Evolutionary conservation across 192 early-diverging fungal genomes (phyloP).

Genomic region (Coemansia erecta): DNA sequence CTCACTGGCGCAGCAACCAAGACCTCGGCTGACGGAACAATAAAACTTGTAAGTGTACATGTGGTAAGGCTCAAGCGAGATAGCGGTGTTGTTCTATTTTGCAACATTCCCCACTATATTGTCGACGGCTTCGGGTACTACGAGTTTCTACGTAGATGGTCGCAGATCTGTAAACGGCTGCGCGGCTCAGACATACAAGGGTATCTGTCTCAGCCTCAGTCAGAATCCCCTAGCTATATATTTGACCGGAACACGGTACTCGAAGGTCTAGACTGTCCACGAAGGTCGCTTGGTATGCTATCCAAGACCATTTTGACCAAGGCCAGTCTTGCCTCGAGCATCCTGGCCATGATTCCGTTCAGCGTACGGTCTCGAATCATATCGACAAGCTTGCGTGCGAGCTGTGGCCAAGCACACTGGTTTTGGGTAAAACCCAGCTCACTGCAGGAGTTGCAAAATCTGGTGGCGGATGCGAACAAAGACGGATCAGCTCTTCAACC

Average conservation of each 20-base stretch:
- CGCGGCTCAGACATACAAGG: background rate
- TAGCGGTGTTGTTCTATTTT: constrained; percentile 36
- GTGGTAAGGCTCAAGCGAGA: constrained; percentile 19
- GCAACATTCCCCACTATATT: constrained; percentile 46
- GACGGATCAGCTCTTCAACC: too few species aligned
- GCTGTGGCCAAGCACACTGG: constrained; percentile 21
- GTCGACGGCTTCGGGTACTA: constrained; percentile 46
- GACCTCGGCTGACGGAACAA: constrained; percentile 10
- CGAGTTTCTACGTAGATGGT: constrained; percentile 36
- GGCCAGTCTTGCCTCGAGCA: background rate
- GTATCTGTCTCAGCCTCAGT: background rate
- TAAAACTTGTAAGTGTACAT: constrained; percentile 30
- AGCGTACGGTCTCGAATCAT: constrained; percentile 13
- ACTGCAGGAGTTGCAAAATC: constrained; percentile 8
- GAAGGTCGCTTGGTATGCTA: constrained; percentile 4
- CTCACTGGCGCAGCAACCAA: constrained; percentile 22
- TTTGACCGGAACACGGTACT: constrained; percentile 18
- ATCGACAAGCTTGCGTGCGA: constrained; percentile 3
- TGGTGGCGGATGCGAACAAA: background rate
- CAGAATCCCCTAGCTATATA: background rate
- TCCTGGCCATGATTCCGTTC: constrained; percentile 20
- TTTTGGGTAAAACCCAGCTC: constrained; percentile 17
- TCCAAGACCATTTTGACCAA: constrained; percentile 3
- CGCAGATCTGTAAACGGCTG: constrained; percentile 10
- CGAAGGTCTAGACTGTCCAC: background rate